Evolutionary conservation across 768 basidiomycete genomes (phyloP).

Genomic region (Boletus vinaceobasis): DNA sequence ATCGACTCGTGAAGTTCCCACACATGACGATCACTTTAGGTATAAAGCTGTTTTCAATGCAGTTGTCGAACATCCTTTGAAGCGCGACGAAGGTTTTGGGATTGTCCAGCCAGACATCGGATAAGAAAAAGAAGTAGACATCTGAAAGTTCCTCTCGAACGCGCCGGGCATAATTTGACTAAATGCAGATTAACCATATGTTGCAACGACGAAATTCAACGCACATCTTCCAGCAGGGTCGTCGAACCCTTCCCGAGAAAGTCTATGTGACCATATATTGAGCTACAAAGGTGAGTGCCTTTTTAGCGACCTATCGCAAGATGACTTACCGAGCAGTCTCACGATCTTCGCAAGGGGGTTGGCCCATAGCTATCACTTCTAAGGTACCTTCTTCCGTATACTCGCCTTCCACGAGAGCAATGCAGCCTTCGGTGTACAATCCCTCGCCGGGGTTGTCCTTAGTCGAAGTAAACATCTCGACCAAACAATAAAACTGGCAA

Average conservation of each 20-base stretch:
- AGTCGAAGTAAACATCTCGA: constrained; percentile 14
- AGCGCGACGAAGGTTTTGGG: constrained; percentile 78
- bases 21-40: constrained; percentile 90
- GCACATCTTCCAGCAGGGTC: constrained; percentile 85
- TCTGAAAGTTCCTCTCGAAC: constrained; percentile 69
- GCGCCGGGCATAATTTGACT: constrained; percentile 63
- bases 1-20: constrained; percentile 89
- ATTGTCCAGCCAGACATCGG: constrained; percentile 94
- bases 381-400: constrained; percentile 91
- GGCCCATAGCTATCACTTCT: constrained; percentile 90
- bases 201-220: constrained; percentile 20
- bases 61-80: constrained; percentile 84
- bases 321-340: constrained; percentile 68
- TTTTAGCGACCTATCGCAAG: not conserved
- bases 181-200: constrained; percentile 3
- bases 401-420: constrained; percentile 93
- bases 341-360: constrained; percentile 93
- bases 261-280: constrained; percentile 94
- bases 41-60: constrained; percentile 80
- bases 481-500: not conserved
- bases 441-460: constrained; percentile 92
- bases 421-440: constrained; percentile 92
- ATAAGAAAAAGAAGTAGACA: constrained; percentile 87
- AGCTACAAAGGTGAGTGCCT: constrained; percentile 43
- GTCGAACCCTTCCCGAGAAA: constrained; percentile 95